A percentile compares a stretch with the other conserved stretches of the same genome.
Conservation (phyloP, 441 rosid species). For the Theobroma grandiflorum region DNA sequence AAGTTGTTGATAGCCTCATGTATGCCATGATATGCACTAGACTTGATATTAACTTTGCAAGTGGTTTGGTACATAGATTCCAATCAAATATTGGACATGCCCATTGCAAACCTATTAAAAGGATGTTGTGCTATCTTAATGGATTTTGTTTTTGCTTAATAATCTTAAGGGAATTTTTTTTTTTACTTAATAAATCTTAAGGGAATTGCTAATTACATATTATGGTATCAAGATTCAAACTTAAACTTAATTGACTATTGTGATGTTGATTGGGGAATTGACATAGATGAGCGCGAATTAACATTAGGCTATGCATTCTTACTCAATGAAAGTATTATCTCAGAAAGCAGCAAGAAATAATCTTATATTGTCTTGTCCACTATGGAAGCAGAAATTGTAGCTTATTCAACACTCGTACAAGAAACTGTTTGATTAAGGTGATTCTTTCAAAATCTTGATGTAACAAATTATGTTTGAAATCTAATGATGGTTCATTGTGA, state of each 20-base stretch:
- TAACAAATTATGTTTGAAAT: not conserved
- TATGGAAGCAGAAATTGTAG: too few relatives aligned
- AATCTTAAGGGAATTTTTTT: too few relatives aligned
- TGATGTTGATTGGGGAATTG: too few relatives aligned
- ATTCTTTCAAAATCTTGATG: not conserved
- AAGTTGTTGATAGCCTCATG: not conserved
- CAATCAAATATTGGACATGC: not conserved
- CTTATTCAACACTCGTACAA: too few relatives aligned
- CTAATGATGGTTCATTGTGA: not conserved
- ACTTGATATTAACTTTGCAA: not conserved
- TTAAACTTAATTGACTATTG: not conserved
- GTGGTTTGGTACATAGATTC: not conserved
- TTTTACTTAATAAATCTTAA: not conserved
- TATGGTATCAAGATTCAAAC: not conserved
- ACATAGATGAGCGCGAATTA: too few relatives aligned
- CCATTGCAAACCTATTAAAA: not conserved
- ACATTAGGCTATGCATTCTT: too few relatives aligned
- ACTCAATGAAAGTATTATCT: too few relatives aligned
- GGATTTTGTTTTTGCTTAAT: too few relatives aligned
- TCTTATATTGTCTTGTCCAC: too few relatives aligned
- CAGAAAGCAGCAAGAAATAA: too few relatives aligned
- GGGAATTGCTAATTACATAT: constrained; percentile 6
- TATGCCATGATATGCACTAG: not conserved
- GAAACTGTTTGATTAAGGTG: not conserved
- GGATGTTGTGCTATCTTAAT: too few relatives aligned